Evolutionary conservation across 768 basidiomycete species (phyloP).

Genomic region (Lactarius trivialis): DNA sequence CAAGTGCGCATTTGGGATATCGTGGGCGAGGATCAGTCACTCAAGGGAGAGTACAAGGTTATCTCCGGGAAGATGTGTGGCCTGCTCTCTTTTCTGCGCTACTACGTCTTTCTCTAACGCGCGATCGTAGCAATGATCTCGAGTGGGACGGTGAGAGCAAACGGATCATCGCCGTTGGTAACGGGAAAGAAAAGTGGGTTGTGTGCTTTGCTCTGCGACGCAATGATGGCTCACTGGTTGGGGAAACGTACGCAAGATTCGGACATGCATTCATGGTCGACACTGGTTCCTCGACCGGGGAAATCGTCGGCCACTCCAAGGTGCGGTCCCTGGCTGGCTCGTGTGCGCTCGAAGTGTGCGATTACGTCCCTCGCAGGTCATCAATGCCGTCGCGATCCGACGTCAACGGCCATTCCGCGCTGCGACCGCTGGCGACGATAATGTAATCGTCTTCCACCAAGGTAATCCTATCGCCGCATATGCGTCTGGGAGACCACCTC

Average conservation of each 20-base stretch:
- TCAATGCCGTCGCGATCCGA: conserved; percentile 86
- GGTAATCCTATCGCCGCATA: conserved; percentile 36
- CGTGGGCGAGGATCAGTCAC: conserved; percentile 71
- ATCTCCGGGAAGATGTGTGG: conserved; percentile 68
- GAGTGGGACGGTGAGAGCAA: conserved; percentile 97
- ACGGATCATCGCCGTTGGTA: conserved; percentile 90
- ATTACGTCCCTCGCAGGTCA: conserved; percentile 39
- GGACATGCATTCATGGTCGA: conserved; percentile 82
- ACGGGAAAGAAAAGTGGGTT: conserved; percentile 78
- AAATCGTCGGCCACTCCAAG: conserved; percentile 87
- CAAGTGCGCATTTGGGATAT: conserved; percentile 91
- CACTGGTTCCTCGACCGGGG: conserved; percentile 77
- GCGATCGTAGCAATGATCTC: conserved; percentile 67
- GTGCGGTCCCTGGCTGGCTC: conserved; percentile 33
- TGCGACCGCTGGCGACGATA: conserved; percentile 81
- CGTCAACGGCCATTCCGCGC: conserved; percentile 88
- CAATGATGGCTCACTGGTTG: neutral
- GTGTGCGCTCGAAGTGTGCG: neutral
- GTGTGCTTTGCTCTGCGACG: neutral
- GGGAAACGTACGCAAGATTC: conserved; percentile 43
- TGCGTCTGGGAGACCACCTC: neutral
- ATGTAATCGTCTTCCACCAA: conserved; percentile 73
- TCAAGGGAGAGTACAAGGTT: conserved; percentile 78
- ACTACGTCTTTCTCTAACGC: neutral
- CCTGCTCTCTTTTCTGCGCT: neutral